Evolutionary conservation across 768 basidiomycete genomes (phyloP), one percentile per base, ranked within the genome.

Genomic region (Lactifluus hygrophoroides): DNA sequence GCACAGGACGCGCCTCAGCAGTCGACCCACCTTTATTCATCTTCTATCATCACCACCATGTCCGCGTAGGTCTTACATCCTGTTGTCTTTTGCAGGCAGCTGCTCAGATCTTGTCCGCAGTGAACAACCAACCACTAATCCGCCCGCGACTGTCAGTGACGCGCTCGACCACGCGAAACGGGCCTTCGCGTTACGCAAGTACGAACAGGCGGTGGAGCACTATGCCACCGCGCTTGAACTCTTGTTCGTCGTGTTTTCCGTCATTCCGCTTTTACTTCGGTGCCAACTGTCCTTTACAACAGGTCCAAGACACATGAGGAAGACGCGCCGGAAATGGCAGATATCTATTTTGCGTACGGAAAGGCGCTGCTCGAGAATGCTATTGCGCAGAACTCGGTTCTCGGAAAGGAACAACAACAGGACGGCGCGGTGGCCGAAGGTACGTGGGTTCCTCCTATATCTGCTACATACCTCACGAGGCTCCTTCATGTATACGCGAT

Each of bases 291-390:
- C 32, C 54, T 51, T 51, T 35, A 58, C 51, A 30, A n/a, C 61
- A 94, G 92, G 62, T 88, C 90, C 25, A 74, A 81, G 66, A 76
- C 83, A 65, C 74, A 84, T 58, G 89, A 84, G 37, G 94, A 98
- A 49, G 79, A 92, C 66, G 82, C 87, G 23, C 85, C 88, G 0
- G 85, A 90, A 67, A 85, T 80, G 53, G 95, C 93, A 8, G 92
- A 97, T 66, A 69, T 95, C 21, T 89, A 97, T 60, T 86, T 95
- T 58, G 77, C 81, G 3, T 99, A 98, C 67, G 96, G 96, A 14
- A 93, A 88, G 70, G 93, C 96, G 4, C 73, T 98, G 42, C 78
- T 96, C 55, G 93, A 94, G 74, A 92, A 95, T 67, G 95, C 94
- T 5, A 90, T 97, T 58, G 72, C 82, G 4, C 88, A 93, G 67